Evolutionary conservation across 2,329 filamentous ascomycete species (phyloP).

Genomic region (Pseudogymnoascus sp.): DNA sequence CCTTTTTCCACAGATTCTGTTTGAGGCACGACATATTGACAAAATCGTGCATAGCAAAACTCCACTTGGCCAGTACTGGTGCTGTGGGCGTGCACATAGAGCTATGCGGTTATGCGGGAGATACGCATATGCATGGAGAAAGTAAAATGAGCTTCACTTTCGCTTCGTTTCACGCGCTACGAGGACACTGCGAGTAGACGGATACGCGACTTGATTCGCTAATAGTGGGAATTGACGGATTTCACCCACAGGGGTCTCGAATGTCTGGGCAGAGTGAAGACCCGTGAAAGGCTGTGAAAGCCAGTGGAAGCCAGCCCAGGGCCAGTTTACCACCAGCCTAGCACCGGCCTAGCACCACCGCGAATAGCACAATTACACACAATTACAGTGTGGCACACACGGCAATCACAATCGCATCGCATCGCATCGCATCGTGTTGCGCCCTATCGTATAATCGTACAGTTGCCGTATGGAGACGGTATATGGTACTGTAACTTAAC

Average conservation of each 20-base stretch:
- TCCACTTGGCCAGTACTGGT: not conserved
- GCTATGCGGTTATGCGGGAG: slow-evolving; percentile 6
- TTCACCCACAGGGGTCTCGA: not conserved
- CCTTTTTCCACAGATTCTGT: not conserved
- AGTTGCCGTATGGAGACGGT: not conserved
- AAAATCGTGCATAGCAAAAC: not conserved
- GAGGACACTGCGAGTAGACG: not conserved
- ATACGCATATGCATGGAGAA: slow-evolving; percentile 4
- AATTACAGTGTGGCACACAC: not conserved
- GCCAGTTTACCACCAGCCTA: not conserved
- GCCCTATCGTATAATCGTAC: not conserved
- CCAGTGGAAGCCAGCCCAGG: not conserved
- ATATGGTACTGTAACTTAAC: not conserved
- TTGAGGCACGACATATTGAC: not conserved
- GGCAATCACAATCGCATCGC: not conserved
- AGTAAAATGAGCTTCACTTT: slow-evolving; percentile 6
- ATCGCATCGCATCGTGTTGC: not conserved
- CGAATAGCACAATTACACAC: not conserved
- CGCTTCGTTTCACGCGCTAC: slow-evolving; percentile 4
- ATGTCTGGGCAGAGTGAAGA: not conserved
- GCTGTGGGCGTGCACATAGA: not conserved
- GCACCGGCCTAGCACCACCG: not conserved
- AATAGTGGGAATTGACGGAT: not conserved
- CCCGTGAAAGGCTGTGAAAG: not conserved
- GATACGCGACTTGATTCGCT: not conserved